Evolutionary conservation across 2,329 filamentous ascomycete species (phyloP), one percentile per base, ranked within the genome.

Genomic region (Epichloe coenophiala): DNA sequence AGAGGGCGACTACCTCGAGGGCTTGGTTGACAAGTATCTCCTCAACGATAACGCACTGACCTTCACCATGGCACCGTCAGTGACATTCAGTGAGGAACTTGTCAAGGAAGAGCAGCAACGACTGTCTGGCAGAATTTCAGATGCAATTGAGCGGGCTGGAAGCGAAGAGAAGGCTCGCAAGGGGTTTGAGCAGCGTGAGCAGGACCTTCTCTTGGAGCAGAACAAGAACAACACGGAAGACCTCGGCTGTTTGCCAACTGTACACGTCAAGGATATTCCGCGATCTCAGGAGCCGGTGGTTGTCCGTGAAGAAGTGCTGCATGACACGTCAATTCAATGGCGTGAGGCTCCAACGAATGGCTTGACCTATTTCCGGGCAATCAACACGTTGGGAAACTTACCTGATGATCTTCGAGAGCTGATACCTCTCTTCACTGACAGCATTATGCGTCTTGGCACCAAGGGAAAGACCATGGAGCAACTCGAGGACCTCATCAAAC

Each of bases 281-380:
- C 79, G 90, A 50, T 71, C 78, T 54, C 87, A 86, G 62, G 85
- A 90, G 59, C 67, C 69, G 0, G 65, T 75, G 0, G 61, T 70
- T 3, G 60, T 83, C 40, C 77, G 78, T 50, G 86, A 91, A 55
- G 80, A 85, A n/a, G 70, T 72, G 11, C 64, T 85, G 9, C 76
- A 79, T 41, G 75, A 77, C 38, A 77, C 84, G 40, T 80, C 84
- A 44, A 80, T 93, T 4, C 87, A 96, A 60, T 96, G 90, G 89
- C 83, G 85, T 47, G 88, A 95, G 65, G 88, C 90, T 6, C 86
- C 88, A 2, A 98, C 93, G 0, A 98, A 98, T 60, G 93, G 93
- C 0, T 71, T 98, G 52, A 97, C 91, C 1, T 98, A 98, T 65
- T 95, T 98, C 72, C 84, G 90, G 53, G 89, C 88, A 3, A 79